These are phyloP conservation scores for Batkoa obscura DNA, from an alignment of 371 early-diverging fungal genomes.

Conservation along the genomic window DNA sequence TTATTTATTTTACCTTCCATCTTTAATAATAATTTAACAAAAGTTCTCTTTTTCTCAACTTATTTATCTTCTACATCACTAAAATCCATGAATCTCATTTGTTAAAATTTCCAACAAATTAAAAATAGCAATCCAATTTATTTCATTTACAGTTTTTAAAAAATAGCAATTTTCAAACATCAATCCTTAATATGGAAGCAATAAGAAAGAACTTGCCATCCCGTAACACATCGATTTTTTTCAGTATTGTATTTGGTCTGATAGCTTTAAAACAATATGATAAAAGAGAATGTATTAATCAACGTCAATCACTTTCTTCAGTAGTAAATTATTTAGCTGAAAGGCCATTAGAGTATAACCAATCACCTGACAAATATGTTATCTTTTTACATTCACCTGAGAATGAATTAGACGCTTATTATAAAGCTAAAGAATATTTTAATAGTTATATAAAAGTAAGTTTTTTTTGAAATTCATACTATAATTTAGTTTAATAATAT, in stretches of 20 bases:
- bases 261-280: neutral
- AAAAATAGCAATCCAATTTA: too few species aligned
- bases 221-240: slow-evolving; percentile 7
- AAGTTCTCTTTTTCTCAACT: too few species aligned
- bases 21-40: too few species aligned
- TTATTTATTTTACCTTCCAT: too few species aligned
- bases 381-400: neutral
- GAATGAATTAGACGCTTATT: neutral
- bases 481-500: neutral
- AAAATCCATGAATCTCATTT: too few species aligned
- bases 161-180: too few species aligned
- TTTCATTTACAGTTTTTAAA: too few species aligned
- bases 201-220: slow-evolving; percentile 41
- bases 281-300: neutral
- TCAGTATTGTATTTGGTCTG: neutral
- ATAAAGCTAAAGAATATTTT: neutral
- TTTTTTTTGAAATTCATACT: neutral
- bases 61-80: too few species aligned
- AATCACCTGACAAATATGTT: neutral
- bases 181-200: too few species aligned
- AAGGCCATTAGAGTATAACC: neutral
- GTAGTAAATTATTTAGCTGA: neutral
- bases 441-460: neutral
- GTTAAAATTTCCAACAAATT: too few species aligned
- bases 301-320: neutral